Evolutionary conservation across 305 asterid species (phyloP), one percentile per base, ranked within the genome.

Genomic region (Solanum aculeatissimum): DNA sequence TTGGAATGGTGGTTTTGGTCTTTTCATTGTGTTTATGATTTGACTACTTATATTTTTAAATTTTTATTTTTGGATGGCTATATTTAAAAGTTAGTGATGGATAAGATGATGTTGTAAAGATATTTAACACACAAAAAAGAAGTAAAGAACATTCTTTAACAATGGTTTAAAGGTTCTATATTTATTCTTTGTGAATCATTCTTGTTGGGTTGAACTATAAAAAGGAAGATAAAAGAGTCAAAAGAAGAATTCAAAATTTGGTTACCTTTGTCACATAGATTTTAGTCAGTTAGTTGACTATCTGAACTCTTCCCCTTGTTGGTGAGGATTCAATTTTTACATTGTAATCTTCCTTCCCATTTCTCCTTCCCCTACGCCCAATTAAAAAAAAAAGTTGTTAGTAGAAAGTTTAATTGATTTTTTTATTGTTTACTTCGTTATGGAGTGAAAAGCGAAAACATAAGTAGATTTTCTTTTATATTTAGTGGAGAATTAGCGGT

Each of bases 21-120:
- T 68, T 63, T 89, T 87, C 87, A 29, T 87, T 87, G 27, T 71
- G 88, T 21, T 89, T 88, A 40, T 90, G 89, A 92, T 91, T 63
- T 70, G 40, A 77, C 18, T 45, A 38, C 21, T 57, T 40, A 27
- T 23, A 1, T 53, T 49, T 57, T 18, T 9, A 4, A 55, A 49
- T 15, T 70, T 57, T 38, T 23, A 35, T 83, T n/a, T 47, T 25
- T 80, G 71, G 82, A 51, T 77, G 80, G 40, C 29, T 80, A 51
- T 72, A 47, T 11, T 77, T 54, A 71, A 14, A 72, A 72, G 80
- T 43, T 72, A 43, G 80, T 72, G 80, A 72, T 72, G 80, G 38
- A 72, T 72, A 72, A 43, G 40, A 70, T 40, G 54, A 21, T 43
- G 25, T 25, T 55, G 40, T 11, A 70, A 83, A 19, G 35, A 10